Percentiles rank a stretch among this genome's conserved stretches.
Evolutionary conservation across 164 flowering plant genomes (phyloP).

Genomic region (Nymphaea colorata): DNA sequence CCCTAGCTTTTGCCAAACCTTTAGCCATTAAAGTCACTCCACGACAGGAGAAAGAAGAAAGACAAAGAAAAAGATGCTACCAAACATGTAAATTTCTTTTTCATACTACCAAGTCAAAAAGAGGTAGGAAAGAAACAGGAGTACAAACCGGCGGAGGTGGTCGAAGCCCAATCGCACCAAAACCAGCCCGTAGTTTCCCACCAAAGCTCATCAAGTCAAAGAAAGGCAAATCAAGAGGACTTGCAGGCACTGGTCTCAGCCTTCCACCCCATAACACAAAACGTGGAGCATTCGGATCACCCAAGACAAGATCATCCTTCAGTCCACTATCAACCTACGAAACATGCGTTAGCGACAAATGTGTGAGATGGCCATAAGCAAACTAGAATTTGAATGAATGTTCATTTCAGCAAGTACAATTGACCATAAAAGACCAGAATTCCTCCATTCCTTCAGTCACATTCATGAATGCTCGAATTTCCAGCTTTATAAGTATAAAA

Average conservation of each 20-base stretch:
- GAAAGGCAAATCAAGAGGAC: slow-evolving; percentile 67
- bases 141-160: slow-evolving; percentile 91
- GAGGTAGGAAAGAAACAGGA: slow-evolving; percentile 7
- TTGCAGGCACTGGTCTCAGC: slow-evolving; percentile 82
- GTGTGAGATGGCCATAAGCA: background rate
- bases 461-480: too few relatives aligned
- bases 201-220: slow-evolving; percentile 83
- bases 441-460: too few relatives aligned
- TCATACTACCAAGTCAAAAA: background rate
- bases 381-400: too few relatives aligned
- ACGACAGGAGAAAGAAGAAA: background rate
- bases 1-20: slow-evolving; percentile 63
- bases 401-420: too few relatives aligned
- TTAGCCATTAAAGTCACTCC: slow-evolving; percentile 23
- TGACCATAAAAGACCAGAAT: too few relatives aligned
- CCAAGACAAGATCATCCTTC: slow-evolving; percentile 85
- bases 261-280: slow-evolving; percentile 84
- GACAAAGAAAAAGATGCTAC: background rate
- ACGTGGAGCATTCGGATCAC: slow-evolving; percentile 87
- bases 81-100: background rate
- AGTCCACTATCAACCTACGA: slow-evolving; percentile 81
- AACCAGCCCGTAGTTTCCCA: slow-evolving; percentile 83
- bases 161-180: slow-evolving; percentile 87
- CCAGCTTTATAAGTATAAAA: too few relatives aligned
- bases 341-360: background rate